These are phyloP conservation scores for Trichoderma lentiforme DNA, from an alignment of 2,329 filamentous ascomycete species.

Conservation along the genomic window DNA sequence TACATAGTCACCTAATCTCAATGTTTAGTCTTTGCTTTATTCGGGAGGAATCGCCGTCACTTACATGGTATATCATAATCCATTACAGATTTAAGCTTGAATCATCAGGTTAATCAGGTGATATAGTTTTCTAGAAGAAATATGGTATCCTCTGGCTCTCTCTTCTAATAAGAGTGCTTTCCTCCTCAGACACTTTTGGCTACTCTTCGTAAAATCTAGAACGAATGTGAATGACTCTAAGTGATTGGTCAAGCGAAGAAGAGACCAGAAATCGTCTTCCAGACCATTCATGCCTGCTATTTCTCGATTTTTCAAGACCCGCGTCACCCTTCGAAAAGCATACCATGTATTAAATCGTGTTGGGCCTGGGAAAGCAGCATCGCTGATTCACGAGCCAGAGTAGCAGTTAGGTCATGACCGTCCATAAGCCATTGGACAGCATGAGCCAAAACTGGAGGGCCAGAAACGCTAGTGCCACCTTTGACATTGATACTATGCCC, in stretches of 20 bases:
- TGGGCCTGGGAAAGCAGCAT: background rate
- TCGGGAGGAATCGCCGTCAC: too few species aligned
- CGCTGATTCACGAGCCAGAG: background rate
- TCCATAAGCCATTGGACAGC: background rate
- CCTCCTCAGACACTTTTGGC: background rate
- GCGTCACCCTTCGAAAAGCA: background rate
- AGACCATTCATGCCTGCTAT: background rate
- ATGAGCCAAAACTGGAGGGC: background rate
- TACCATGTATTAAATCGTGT: background rate
- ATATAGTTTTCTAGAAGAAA: background rate
- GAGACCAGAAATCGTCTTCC: background rate
- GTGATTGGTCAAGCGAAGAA: background rate
- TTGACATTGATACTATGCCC: background rate
- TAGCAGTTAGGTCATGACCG: background rate
- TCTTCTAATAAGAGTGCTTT: background rate
- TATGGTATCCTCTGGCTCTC: background rate
- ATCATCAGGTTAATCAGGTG: background rate
- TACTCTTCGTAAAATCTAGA: background rate
- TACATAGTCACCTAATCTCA: too few species aligned
- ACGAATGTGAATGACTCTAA: background rate
- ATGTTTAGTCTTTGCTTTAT: too few species aligned
- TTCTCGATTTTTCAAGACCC: background rate
- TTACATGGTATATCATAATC: background rate
- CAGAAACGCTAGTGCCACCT: background rate
- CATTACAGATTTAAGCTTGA: background rate